A percentile compares a stretch with the other conserved stretches of the same genome.
Conservation (phyloP, 805 yeast genomes). For the Kuraishia borneana region DNA sequence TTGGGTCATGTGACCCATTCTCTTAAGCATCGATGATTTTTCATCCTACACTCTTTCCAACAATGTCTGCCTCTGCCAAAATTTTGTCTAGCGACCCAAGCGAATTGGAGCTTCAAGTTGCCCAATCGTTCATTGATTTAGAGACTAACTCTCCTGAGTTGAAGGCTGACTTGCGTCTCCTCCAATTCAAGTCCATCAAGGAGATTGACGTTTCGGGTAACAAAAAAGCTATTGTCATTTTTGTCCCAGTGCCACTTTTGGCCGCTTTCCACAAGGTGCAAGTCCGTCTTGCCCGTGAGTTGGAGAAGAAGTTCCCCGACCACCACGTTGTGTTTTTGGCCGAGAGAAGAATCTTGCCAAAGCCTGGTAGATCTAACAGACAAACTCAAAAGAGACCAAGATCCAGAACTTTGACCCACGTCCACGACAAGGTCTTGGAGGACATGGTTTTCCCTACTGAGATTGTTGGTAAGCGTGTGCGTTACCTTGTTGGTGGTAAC, state of each 20-base stretch:
- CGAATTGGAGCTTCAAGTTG: constrained; percentile 98
- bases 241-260: constrained; percentile 95
- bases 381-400: constrained; percentile 98
- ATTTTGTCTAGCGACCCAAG: constrained; percentile 91
- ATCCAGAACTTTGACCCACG: constrained; percentile 98
- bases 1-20: too few species aligned
- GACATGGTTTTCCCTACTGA: constrained; percentile 99
- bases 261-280: constrained; percentile 94
- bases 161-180: constrained; percentile 96
- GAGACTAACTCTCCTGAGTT: constrained; percentile 89
- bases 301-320: constrained; percentile 99
- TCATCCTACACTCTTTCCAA: constrained; percentile 8
- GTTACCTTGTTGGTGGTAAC: constrained; percentile 98
- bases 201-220: constrained; percentile 98
- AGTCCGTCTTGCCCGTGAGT: constrained; percentile 95
- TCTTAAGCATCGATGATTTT: not conserved
- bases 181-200: constrained; percentile 97
- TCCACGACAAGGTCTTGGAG: constrained; percentile 97
- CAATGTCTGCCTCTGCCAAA: constrained; percentile 96
- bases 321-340: constrained; percentile 98
- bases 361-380: constrained; percentile 94
- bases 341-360: constrained; percentile 98
- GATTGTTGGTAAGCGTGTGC: constrained; percentile 97
- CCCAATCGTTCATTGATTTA: constrained; percentile 95
- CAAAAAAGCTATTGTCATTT: constrained; percentile 96